Evolutionary conservation across 225 moss, liverwort and hornwort species (phyloP), one percentile per base, ranked within the genome.

Genomic region (Physcomitrium patens): DNA sequence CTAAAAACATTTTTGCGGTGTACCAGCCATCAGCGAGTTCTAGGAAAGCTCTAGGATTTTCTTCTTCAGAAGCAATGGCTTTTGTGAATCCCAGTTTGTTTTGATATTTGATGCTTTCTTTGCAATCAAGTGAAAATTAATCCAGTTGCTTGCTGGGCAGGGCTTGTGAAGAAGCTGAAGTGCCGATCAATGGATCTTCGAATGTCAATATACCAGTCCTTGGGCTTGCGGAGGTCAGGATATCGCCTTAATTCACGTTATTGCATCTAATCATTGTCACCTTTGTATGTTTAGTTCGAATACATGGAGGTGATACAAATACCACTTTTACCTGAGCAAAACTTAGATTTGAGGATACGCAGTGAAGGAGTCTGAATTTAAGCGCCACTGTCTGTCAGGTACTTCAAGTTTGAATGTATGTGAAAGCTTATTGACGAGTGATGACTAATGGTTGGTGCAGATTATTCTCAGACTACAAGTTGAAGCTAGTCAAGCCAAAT

Each of bases 401-500:
- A 63, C 7, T 48, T 12, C 3, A 50, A 27, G 8, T 15, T 0
- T 51, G 64, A 28, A 0, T 52, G 65, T 31, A 18, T 9, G n/a
- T 69, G 28, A 50, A 23, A 11, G 1, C 9, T 18, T 74, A 37
- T 66, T 53, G 66, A 26, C 46, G 71, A 24, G 1, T 12, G 17
- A 70, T 37, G 31, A 22, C n/a, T 23, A 1, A 53, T 41, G 60
- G 19, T 74, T 79, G 63, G 76, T 69, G 75, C 86, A 96, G 96
- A 86, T 94, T 43, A 68, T 80, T 56, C 69, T 27, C 28, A 90
- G 79, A 67, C 67, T 96, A 53, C 86, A 86, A 62, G 49, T 76
- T 50, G 74, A 75, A 58, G 80, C 87, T 0, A 66, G 57, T 9
- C 68, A 80, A n/a, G 86, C 73, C n/a, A 70, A 70, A 56, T 82